Conservation (phyloP, 2,329 filamentous ascomycete genomes). For the Apiospora marii region DNA sequence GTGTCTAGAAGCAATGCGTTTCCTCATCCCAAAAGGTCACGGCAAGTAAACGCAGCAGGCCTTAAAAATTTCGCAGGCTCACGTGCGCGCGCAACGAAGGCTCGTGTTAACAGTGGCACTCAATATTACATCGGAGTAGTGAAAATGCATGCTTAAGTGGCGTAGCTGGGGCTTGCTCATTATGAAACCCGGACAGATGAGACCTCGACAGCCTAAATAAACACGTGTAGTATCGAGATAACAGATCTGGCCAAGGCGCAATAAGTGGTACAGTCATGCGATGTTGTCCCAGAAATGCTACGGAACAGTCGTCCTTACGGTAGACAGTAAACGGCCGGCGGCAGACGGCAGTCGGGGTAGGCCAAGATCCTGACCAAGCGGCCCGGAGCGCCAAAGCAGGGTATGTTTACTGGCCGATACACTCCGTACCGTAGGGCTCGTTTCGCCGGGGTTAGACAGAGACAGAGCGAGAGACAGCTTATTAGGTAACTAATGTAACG, state of each 20-base stretch:
- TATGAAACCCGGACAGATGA: background rate
- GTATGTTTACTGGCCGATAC: background rate
- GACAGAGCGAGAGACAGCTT: background rate
- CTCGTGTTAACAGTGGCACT: background rate
- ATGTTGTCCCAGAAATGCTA: background rate
- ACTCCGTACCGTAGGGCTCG: background rate
- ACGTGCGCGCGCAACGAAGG: background rate
- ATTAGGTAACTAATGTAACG: slow-evolving; percentile 15
- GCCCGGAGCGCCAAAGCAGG: slow-evolving; percentile 10
- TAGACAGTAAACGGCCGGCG: background rate
- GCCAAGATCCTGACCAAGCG: background rate
- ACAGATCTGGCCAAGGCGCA: background rate
- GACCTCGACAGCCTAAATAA: background rate
- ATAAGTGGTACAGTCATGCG: background rate
- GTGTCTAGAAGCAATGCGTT: background rate
- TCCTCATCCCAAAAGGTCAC: background rate
- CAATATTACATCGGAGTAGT: background rate
- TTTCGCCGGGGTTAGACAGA: background rate
- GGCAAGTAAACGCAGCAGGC: background rate
- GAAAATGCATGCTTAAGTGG: background rate
- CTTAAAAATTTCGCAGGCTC: background rate
- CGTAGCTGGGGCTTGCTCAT: background rate
- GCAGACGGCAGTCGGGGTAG: background rate
- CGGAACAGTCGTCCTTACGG: background rate
- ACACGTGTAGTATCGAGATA: background rate